Conservation (phyloP, 305 asterid species). For the Fraxinus velutina region DNA sequence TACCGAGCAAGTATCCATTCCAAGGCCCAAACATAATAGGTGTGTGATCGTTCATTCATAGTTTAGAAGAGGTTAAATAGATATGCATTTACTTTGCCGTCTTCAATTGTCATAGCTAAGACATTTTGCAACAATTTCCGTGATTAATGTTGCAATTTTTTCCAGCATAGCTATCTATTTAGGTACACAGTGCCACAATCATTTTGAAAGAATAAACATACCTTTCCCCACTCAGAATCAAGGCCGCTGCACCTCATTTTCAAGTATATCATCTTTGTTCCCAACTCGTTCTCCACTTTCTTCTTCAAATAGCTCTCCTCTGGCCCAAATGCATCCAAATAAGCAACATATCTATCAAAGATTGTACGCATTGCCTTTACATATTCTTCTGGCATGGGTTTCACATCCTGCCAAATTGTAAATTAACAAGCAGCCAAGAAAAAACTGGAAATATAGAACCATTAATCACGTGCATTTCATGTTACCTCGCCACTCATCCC, state of each 20-base stretch:
- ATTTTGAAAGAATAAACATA: slow-evolving; percentile 28
- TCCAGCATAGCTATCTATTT: not conserved
- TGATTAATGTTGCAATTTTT: not conserved
- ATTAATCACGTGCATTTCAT: slow-evolving; percentile 6
- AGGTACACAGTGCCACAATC: not conserved
- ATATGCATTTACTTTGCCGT: not conserved
- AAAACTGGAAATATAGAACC: not conserved
- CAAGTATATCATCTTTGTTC: slow-evolving; percentile 79
- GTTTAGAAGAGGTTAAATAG: not conserved
- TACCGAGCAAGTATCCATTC: not conserved
- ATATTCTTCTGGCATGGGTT: slow-evolving; percentile 69
- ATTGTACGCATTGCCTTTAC: slow-evolving; percentile 57
- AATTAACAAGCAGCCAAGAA: slow-evolving; percentile 20
- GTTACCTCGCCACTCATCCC: slow-evolving; percentile 89
- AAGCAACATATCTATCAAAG: slow-evolving; percentile 59
- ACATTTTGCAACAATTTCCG: not conserved
- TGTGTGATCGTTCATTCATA: not conserved
- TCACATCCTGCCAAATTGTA: slow-evolving; percentile 58
- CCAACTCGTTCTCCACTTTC: slow-evolving; percentile 88
- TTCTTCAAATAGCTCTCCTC: slow-evolving; percentile 79
- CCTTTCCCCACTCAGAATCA: slow-evolving; percentile 91
- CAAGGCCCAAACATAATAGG: not conserved
- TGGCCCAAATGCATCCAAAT: slow-evolving; percentile 76
- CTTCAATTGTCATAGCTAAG: not conserved
- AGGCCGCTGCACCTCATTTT: slow-evolving; percentile 97